Conservation (phyloP, 1,284 basidiomycete species). For the Apiotrichum mycotoxinovorans region DNA sequence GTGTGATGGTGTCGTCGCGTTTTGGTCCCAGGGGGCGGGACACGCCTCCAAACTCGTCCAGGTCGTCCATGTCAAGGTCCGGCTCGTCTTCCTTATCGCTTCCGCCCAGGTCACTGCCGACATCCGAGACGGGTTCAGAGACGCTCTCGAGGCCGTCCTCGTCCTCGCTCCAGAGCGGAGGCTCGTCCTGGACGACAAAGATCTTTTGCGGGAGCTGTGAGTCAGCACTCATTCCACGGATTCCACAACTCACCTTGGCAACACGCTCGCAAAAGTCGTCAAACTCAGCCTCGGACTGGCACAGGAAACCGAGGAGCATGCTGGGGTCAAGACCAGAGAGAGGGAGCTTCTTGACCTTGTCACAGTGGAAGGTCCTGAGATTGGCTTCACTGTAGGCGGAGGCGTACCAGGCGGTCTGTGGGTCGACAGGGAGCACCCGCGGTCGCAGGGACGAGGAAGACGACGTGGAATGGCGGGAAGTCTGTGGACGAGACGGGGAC, state of each 20-base stretch:
- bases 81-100: conserved; percentile 8
- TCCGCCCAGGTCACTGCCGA: conserved; percentile 1
- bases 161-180: conserved; percentile 69
- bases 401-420: conserved; percentile 59
- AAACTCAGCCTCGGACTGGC: conserved; percentile 77
- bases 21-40: not conserved
- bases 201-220: conserved; percentile 66
- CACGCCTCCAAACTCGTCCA: conserved; percentile 14
- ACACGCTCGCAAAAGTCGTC: conserved; percentile 71
- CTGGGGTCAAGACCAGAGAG: conserved; percentile 88
- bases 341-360: conserved; percentile 88
- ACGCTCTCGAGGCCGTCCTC: conserved; percentile 75
- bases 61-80: conserved; percentile 4
- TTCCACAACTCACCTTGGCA: conserved; percentile 56
- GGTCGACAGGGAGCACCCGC: conserved; percentile 20
- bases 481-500: not conserved
- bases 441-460: conserved; percentile 2
- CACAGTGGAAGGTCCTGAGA: conserved; percentile 87
- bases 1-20: conserved; percentile 2
- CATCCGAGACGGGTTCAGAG: conserved; percentile 57
- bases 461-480: not conserved
- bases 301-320: conserved; percentile 92
- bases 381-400: conserved; percentile 63
- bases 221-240: not conserved
- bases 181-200: conserved; percentile 78